Evolutionary conservation across 1,139 yeast species (phyloP).

Genomic region (Hemisphaericaspora xylofermentans): DNA sequence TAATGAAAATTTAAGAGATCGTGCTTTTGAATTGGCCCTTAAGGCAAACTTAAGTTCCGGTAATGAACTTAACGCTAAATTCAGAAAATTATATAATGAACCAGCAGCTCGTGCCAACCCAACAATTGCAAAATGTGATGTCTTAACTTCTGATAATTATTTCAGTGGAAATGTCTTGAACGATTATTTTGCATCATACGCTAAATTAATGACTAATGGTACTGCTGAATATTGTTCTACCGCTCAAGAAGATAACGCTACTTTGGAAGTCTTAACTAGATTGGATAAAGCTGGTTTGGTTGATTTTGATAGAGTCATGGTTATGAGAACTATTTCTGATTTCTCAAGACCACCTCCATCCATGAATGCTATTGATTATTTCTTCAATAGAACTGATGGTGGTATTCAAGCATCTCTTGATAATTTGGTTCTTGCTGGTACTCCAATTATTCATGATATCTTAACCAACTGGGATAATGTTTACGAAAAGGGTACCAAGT

Average conservation of each 20-base stretch:
- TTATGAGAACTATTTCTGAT: constrained; percentile 65
- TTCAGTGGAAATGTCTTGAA: constrained; percentile 55
- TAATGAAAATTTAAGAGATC: constrained; percentile 57
- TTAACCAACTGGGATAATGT: constrained; percentile 50
- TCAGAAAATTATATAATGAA: constrained; percentile 48
- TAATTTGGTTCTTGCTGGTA: constrained; percentile 56
- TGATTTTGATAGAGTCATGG: constrained; percentile 56
- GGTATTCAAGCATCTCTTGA: constrained; percentile 50
- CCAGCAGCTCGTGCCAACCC: constrained; percentile 54
- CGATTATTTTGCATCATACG: constrained; percentile 49
- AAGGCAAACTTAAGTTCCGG: constrained; percentile 47
- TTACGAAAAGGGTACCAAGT: constrained; percentile 37
- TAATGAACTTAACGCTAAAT: constrained; percentile 38
- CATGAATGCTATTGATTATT: constrained; percentile 48
- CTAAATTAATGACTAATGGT: constrained; percentile 55
- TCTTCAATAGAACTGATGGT: constrained; percentile 51
- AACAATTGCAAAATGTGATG: constrained; percentile 54
- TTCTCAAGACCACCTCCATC: constrained; percentile 57
- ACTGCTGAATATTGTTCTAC: constrained; percentile 61
- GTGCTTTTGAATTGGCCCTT: constrained; percentile 54
- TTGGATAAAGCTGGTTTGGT: constrained; percentile 54
- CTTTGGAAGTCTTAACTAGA: constrained; percentile 59
- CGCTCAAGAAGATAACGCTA: constrained; percentile 70
- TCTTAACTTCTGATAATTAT: constrained; percentile 60
- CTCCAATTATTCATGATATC: constrained; percentile 55